phyloP scores from a whole-genome alignment of 176 grass and related monocot species.

The Aegilops tauschii region DNA sequence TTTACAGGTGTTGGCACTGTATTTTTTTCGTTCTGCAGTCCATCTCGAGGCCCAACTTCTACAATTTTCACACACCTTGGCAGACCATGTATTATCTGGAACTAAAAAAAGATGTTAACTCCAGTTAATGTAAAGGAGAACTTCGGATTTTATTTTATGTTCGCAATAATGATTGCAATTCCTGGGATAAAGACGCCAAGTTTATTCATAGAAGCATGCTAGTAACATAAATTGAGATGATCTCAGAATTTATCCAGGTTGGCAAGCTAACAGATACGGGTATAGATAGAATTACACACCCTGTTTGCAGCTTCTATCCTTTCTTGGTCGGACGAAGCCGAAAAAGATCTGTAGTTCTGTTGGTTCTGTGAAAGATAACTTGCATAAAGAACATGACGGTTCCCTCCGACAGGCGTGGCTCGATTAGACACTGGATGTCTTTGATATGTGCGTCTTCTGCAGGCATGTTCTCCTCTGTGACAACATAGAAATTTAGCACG shows the following conservation, averaged over 20 bases:
- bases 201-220: background rate
- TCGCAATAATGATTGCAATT: background rate
- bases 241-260: background rate
- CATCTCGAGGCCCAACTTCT: constrained; percentile 92
- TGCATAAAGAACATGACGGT: background rate
- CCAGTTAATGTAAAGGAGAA: background rate
- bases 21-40: constrained; percentile 81
- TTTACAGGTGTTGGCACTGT: constrained; percentile 73
- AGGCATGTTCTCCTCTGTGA: constrained; percentile 38
- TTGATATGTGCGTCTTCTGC: constrained; percentile 23
- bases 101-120: background rate
- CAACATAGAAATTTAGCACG: background rate
- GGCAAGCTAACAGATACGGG: background rate
- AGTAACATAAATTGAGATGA: constrained; percentile 1
- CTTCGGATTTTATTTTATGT: no score
- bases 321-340: constrained; percentile 30
- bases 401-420: background rate
- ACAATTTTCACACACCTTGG: constrained; percentile 80
- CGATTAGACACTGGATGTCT: constrained; percentile 5
- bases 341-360: constrained; percentile 42
- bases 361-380: constrained; percentile 9
- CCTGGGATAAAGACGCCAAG: background rate
- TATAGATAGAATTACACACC: constrained; percentile 34
- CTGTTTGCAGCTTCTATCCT: constrained; percentile 24
- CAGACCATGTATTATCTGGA: constrained; percentile 53